Base-by-base conservation (phyloP, 2,329 filamentous ascomycete species). In the Cercospora beticola region DNA sequence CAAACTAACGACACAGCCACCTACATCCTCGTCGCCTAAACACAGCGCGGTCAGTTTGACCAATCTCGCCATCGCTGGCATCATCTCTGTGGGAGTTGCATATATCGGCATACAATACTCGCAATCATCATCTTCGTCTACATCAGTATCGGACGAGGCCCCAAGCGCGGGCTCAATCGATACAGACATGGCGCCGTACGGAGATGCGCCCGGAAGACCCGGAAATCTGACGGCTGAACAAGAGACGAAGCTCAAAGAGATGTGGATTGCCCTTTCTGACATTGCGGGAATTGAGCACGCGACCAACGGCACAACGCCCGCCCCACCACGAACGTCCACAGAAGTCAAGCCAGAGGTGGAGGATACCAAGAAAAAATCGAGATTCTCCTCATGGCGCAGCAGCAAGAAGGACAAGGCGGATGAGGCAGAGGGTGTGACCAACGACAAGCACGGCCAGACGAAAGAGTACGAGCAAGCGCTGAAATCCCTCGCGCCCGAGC, bases 361-460 rank as follows among this genome's bases (percentile, higher is more conserved):
- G 9, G 62, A 65, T 2, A 59, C 62, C 73, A 90, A 92, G 78
- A 87, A 88, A 73, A 91, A 92, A 79, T 95, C 93, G 82, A 91
- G 90, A 80, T 87, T 89, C 57, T 84, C 92, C 69, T 84, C 86
- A 33, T 81, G 94, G 18, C 94, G 95, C 77, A 86, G 87, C 72
- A 87, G 87, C 75, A 88, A 89, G 16, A 86, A 87, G 75, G 88
- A 89, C 74, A 83, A 85, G 56, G 86, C 86, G 66, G 83, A 85
- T 18, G 77, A 78, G 18, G 76, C 82, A 26, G 86, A 88, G 12
- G 70, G 57, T 9, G 82, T 84, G 3, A 92, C 70, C 59, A 79
- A 97, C 66, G 95, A 99, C 82, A 99, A 98, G 82, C 94, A 96
- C 79, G 94, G 93, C 58, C 92, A 95, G 80, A 91, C 87, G 43